A percentile compares a stretch with the other conserved stretches of the same genome.
phyloP scores from a whole-genome alignment of 2,329 filamentous ascomycete genomes.

The Fusarium globosum region DNA sequence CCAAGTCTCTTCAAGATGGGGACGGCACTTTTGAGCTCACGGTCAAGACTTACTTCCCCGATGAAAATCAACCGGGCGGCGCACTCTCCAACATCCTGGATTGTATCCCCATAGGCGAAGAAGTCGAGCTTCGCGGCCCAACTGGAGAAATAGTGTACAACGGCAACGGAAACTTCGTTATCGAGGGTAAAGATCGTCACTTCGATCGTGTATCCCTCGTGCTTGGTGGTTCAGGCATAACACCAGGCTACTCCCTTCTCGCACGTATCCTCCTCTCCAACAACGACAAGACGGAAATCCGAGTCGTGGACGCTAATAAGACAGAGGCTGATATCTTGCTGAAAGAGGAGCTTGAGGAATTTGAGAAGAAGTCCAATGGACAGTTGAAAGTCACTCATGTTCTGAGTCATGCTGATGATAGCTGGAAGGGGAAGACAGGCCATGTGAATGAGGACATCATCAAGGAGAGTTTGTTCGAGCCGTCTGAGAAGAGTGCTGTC shows the following conservation, averaged over 20 bases:
- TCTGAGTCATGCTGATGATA: background rate
- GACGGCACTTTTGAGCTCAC: background rate
- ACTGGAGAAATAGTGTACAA: constrained; percentile 62
- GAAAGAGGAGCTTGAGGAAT: constrained; percentile 54
- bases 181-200: constrained; percentile 53
- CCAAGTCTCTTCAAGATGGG: background rate
- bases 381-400: background rate
- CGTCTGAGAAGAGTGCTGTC: background rate
- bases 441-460: background rate
- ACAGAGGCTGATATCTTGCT: constrained; percentile 60
- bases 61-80: background rate
- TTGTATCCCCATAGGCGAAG: background rate
- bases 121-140: constrained; percentile 60
- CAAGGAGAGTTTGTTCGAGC: background rate
- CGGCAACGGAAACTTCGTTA: constrained; percentile 58
- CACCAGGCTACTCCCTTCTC: constrained; percentile 63
- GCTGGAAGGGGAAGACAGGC: no score
- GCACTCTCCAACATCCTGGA: background rate
- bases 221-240: constrained; percentile 63
- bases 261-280: constrained; percentile 52
- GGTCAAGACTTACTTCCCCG: background rate
- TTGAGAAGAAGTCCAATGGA: constrained; percentile 51
- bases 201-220: constrained; percentile 61
- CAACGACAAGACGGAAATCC: constrained; percentile 52
- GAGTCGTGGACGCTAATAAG: constrained; percentile 61